Evolutionary conservation across 805 yeast genomes (phyloP).

Genomic region (Pichia thaimueangensis): DNA sequence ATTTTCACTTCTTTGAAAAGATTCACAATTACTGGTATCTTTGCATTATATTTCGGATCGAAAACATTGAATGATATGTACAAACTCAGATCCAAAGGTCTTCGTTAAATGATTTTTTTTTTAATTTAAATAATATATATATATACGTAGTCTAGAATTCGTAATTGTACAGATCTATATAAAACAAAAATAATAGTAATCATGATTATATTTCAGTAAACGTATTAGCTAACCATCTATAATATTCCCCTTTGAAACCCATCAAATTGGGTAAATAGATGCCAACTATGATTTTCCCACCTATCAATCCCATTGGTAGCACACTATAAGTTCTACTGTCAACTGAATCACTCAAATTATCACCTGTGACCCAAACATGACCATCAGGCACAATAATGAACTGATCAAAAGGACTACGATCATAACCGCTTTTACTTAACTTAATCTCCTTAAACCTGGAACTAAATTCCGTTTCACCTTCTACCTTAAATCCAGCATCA

Average conservation of each 20-base stretch:
- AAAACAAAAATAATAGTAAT: not conserved
- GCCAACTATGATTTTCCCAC: conserved; percentile 81
- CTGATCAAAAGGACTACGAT: conserved; percentile 31
- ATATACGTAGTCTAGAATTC: not conserved
- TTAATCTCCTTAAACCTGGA: conserved; percentile 16
- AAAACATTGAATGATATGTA: conserved; percentile 45
- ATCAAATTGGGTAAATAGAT: conserved; percentile 37
- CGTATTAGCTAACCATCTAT: conserved; percentile 49
- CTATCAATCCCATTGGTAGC: conserved; percentile 82
- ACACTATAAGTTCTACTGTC: conserved; percentile 88
- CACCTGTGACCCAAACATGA: conserved; percentile 97
- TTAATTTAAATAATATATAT: not conserved
- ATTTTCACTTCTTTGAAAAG: conserved; percentile 54
- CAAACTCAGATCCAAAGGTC: conserved; percentile 25
- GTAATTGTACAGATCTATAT: not conserved
- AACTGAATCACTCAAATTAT: conserved; percentile 76
- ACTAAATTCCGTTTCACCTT: not conserved
- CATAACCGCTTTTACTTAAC: conserved; percentile 8
- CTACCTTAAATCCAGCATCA: not conserved
- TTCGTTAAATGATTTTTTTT: conserved; percentile 9
- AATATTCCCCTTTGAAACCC: conserved; percentile 39
- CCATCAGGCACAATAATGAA: conserved; percentile 84
- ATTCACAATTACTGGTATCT: conserved; percentile 41
- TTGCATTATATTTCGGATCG: conserved; percentile 58
- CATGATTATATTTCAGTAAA: conserved; percentile 23